Percentiles rank a stretch among this genome's conserved stretches.
phyloP scores from a whole-genome alignment of 176 grass and related monocot genomes.

The Zea luxurians region DNA sequence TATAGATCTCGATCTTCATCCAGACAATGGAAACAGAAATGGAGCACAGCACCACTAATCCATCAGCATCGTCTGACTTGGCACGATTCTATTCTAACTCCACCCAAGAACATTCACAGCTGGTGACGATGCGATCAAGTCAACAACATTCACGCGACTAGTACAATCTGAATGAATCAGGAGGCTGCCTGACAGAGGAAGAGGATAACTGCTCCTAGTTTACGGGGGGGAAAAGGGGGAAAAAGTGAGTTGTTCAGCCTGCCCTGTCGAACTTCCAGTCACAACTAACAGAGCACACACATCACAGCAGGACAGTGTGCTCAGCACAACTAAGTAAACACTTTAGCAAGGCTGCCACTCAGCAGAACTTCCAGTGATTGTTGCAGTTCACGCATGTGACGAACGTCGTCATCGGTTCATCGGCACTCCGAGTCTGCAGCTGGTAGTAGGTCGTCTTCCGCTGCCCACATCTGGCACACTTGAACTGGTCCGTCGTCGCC shows the following conservation, averaged over 20 bases:
- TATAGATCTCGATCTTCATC: no score
- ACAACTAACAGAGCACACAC: constrained; percentile 25
- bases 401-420: constrained; percentile 91
- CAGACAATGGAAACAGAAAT: background rate
- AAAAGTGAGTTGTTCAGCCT: constrained; percentile 29
- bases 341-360: constrained; percentile 16
- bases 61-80: background rate
- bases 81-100: no score
- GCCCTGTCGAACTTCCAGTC: constrained; percentile 2
- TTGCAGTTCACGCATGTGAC: constrained; percentile 94
- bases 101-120: constrained; percentile 20
- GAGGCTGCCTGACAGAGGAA: background rate
- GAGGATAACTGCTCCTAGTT: constrained; percentile 21
- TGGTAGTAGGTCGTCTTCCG: constrained; percentile 81
- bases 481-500: constrained; percentile 87
- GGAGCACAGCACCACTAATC: background rate
- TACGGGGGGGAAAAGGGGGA: background rate
- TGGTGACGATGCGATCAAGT: constrained; percentile 5
- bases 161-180: constrained; percentile 53
- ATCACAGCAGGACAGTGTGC: background rate
- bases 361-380: constrained; percentile 95
- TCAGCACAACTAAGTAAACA: constrained; percentile 56
- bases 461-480: constrained; percentile 73
- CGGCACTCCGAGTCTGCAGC: constrained; percentile 81
- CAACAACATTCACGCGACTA: constrained; percentile 45